Percentiles rank a stretch among this genome's conserved stretches.
These are phyloP conservation scores for Ceratopteris richardii DNA, from an alignment of 75 land plant species.

Conservation along the genomic window DNA sequence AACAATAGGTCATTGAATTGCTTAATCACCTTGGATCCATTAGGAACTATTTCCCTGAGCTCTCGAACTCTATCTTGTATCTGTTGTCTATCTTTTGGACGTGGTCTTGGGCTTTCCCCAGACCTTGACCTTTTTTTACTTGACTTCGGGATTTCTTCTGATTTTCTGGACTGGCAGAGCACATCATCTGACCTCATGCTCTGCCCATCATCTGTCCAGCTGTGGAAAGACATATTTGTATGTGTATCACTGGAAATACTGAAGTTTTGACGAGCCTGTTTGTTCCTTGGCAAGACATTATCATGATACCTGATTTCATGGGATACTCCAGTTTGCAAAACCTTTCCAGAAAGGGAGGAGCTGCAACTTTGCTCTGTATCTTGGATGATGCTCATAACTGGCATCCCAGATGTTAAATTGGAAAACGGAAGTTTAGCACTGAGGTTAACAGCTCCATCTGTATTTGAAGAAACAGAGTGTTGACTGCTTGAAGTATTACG, in stretches of 20 bases:
- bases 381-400: neutral
- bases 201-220: conserved; percentile 34
- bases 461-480: conserved; percentile 4
- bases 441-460: conserved; percentile 20
- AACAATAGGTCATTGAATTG: no score
- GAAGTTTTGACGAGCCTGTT: no score
- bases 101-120: conserved; percentile 75
- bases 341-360: neutral
- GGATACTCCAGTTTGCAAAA: no score
- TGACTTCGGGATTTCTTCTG: conserved; percentile 32
- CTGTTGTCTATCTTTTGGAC: conserved; percentile 93
- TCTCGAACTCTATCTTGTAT: conserved; percentile 84
- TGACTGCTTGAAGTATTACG: conserved; percentile 16
- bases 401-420: neutral
- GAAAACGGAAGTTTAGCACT: conserved; percentile 9
- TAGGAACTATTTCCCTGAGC: conserved; percentile 75
- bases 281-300: no score
- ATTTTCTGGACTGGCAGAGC: conserved; percentile 20
- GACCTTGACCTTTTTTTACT: conserved; percentile 64
- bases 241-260: no score
- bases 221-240: conserved; percentile 33
- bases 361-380: neutral
- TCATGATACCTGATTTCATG: no score
- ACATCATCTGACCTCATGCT: conserved; percentile 20
- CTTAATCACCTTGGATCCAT: conserved; percentile 80